Evolutionary conservation across 2,329 filamentous ascomycete genomes (phyloP), one percentile per base, ranked within the genome.

Genomic region (Hirsutella rhossiliensis): DNA sequence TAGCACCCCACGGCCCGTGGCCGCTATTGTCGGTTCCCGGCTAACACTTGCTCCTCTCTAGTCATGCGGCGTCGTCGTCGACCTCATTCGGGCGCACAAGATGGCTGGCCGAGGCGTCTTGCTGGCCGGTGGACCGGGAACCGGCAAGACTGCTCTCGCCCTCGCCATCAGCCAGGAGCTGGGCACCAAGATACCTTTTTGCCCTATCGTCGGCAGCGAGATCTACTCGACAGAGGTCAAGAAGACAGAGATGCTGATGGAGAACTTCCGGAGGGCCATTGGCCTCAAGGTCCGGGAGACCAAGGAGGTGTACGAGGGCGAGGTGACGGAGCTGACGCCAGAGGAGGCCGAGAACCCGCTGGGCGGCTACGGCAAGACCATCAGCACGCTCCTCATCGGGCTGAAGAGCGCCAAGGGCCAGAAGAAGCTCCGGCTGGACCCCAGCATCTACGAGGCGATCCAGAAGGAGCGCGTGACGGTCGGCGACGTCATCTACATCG

Each of bases 201-300:
- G 92, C 65, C 89, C 90, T 34, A 97, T 98, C 60, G 92, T 96
- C 43, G 92, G 89, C 55, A 96, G 89, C 71, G 92, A 98, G 67
- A 84, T 98, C 57, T 98, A 96, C 70, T 95, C 87, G 54, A 84
- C 90, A 39, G 92, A 98, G 67, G 89, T 98, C 51, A 98, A 98
- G 79, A 98, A 98, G 79, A 98, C 92, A 41, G 92, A 98, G 66
- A 84, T 94, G 53, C 71, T 98, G 61, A 97, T 97, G 92, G 92
- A 98, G 74, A 97, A 97, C 71, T 98, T 98, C 66, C 79, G 92
- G 62, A 77, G 92, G 60, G 92, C 92, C 47, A 98, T 98, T 63
- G 92, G 90, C 30, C 75, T 98, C 53, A 89, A 94, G 61, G 92
- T 98, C 53, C 87, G 92, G 58, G 92, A 98, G 73, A 96, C 90